These are phyloP conservation scores for Casuarina glauca DNA, from an alignment of 306 rosid genomes.

Conservation along the genomic window DNA sequence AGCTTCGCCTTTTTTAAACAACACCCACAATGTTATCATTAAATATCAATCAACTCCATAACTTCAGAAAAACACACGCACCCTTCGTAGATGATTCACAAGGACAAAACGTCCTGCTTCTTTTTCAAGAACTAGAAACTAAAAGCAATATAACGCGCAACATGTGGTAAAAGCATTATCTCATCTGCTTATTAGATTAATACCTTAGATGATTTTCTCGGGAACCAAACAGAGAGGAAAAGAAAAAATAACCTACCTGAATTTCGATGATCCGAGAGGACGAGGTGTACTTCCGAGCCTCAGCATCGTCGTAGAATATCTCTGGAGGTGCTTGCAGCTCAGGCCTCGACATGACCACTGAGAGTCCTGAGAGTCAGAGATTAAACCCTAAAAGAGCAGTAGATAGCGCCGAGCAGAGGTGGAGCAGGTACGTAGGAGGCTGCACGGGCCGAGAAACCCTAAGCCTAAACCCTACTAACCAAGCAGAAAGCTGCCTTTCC, in stretches of 20 bases:
- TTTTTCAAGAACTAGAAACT: background rate
- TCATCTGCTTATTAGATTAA: no score
- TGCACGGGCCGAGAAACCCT: background rate
- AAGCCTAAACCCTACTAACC: background rate
- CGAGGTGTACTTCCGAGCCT: constrained; percentile 90
- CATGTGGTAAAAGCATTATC: background rate
- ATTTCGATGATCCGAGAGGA: constrained; percentile 84
- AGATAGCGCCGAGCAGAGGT: background rate
- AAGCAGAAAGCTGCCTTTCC: background rate
- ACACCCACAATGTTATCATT: background rate
- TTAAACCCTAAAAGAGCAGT: background rate
- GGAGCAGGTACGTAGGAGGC: background rate
- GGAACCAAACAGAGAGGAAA: background rate
- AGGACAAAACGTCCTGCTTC: background rate
- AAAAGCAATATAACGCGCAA: background rate
- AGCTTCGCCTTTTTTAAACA: constrained; percentile 37
- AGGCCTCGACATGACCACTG: constrained; percentile 57
- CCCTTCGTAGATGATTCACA: background rate
- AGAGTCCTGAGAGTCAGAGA: background rate
- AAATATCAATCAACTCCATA: background rate
- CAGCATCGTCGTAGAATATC: constrained; percentile 79
- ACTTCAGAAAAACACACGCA: background rate
- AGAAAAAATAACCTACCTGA: constrained; percentile 39
- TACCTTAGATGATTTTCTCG: background rate
- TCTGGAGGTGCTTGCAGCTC: constrained; percentile 93